Evolutionary conservation across 805 yeast genomes (phyloP).

Genomic region (Kodamaea restingae): DNA sequence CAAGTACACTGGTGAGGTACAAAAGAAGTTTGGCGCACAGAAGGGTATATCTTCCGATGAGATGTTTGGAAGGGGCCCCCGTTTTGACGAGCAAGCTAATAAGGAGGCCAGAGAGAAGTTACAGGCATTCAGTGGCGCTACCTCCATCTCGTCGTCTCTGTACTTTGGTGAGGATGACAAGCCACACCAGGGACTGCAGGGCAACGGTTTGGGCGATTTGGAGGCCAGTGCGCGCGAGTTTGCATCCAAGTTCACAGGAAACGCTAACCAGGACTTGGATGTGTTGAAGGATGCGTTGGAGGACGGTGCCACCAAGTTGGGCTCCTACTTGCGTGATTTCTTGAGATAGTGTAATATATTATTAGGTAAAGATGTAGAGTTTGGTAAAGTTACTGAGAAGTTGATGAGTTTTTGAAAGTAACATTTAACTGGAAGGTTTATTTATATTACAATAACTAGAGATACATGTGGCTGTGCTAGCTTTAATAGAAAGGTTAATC

Average conservation of each 20-base stretch:
- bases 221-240: constrained; percentile 58
- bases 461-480: no score
- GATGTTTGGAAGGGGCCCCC: constrained; percentile 79
- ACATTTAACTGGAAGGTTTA: no score
- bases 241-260: constrained; percentile 64
- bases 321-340: constrained; percentile 82
- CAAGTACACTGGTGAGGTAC: constrained; percentile 70
- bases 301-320: constrained; percentile 86
- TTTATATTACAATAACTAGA: no score
- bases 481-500: no score
- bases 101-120: constrained; percentile 80
- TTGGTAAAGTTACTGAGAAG: no score
- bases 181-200: constrained; percentile 2
- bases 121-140: constrained; percentile 78
- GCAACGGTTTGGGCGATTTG: constrained; percentile 40
- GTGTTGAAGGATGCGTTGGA: constrained; percentile 89
- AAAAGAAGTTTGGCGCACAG: constrained; percentile 76
- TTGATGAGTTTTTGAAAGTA: no score
- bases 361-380: background rate
- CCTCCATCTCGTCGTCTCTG: constrained; percentile 84
- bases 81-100: constrained; percentile 71
- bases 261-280: constrained; percentile 85
- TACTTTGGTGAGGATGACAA: constrained; percentile 86
- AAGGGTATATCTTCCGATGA: constrained; percentile 96
- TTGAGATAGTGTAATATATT: constrained; percentile 37